Evolutionary conservation across 257 asterid genomes (phyloP).

Genomic region (Solanum sejunctum): DNA sequence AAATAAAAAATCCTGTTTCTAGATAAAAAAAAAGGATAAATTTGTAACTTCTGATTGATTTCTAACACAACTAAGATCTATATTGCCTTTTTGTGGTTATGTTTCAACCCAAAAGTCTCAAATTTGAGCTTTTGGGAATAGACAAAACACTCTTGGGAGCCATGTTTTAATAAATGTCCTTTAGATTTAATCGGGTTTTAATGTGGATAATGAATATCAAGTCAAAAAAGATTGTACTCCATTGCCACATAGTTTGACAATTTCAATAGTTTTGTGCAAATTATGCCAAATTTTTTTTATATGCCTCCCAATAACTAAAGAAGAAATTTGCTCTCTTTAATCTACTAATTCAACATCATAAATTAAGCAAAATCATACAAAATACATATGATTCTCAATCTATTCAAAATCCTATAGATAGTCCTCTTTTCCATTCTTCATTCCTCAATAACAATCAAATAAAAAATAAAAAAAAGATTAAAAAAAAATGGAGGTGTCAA

Average conservation of each 20-base stretch:
- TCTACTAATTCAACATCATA: not conserved
- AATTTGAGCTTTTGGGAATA: not conserved
- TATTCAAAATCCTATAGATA: not conserved
- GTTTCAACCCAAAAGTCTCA: not conserved
- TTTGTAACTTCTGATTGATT: not conserved
- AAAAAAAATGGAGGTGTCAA: constrained; percentile 10
- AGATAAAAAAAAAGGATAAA: not conserved
- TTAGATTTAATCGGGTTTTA: not conserved
- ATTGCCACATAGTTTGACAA: not conserved
- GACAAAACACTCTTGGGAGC: no score
- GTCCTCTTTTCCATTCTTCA: not conserved
- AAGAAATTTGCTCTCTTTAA: not conserved
- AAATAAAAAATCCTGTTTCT: not conserved
- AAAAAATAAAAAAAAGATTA: not conserved
- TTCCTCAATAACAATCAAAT: not conserved
- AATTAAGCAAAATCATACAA: not conserved
- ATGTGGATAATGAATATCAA: not conserved
- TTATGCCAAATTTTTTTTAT: not conserved
- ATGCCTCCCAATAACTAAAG: not conserved
- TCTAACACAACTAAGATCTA: not conserved
- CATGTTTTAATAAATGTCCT: no score
- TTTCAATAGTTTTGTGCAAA: not conserved
- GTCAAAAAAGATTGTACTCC: no score
- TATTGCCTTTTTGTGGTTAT: not conserved
- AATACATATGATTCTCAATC: not conserved